phyloP scores from a whole-genome alignment of 2,329 filamentous ascomycete species.

The Fusarium beomiforme region DNA sequence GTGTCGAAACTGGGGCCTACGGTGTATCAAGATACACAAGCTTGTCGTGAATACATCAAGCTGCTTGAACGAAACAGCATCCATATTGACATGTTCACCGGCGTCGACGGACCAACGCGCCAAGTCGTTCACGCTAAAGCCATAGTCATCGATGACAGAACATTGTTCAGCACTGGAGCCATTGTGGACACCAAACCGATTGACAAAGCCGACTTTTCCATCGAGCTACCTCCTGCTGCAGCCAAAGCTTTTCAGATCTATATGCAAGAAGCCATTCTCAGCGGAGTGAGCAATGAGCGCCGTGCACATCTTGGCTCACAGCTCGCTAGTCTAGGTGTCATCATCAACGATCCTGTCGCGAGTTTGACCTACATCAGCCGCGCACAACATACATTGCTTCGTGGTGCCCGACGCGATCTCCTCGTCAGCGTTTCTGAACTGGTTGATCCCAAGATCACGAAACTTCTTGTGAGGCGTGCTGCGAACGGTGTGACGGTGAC shows the following conservation, averaged over 20 bases:
- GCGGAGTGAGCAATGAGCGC: background rate
- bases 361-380: conserved; percentile 8
- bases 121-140: conserved; percentile 6
- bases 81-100: background rate
- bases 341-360: background rate
- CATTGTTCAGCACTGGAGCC: background rate
- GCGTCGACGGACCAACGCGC: background rate
- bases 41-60: background rate
- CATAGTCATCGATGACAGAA: background rate
- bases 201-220: conserved; percentile 3
- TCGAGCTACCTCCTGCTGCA: background rate
- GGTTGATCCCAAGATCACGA: background rate
- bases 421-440: background rate
- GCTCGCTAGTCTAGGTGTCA: background rate
- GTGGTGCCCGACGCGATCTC: background rate
- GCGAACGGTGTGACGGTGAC: background rate
- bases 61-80: background rate
- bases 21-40: background rate
- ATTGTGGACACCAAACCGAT: background rate
- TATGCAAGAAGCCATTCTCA: background rate
- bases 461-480: background rate
- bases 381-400: background rate
- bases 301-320: background rate
- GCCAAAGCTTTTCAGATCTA: background rate
- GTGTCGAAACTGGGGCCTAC: background rate